Base-by-base conservation (phyloP, 805 yeast species). In the Cyberlindnera americana region DNA sequence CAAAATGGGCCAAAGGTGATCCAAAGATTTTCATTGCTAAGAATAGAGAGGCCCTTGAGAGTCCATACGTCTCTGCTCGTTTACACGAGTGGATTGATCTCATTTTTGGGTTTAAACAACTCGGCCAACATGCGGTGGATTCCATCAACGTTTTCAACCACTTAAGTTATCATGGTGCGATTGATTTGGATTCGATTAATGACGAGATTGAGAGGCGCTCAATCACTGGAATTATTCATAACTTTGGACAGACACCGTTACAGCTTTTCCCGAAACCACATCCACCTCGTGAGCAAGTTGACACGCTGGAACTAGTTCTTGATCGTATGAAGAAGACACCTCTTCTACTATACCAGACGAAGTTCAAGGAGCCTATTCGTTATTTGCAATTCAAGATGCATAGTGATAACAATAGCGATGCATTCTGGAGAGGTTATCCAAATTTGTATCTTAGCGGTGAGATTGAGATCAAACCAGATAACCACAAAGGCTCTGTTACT, bases 241-340 rank as follows among this genome's bases (percentile, higher is more conserved):
- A 88, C 60, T 88, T 88, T 68, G 96, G 96, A 0, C 96, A 88
- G 56, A 88, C 95, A 0, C 96, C 96, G 2, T 55, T 73, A 35
- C 85, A 83, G 50, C 64, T 89, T 10, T 86, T 89, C 50, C 66
- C 64, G 14, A 73, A 72, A 37, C 82, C 89, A 0, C 96, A 88
- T 59, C 81, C 83, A 1, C 47, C 54, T 19, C 67, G 71, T 39
- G 75, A 66, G 3, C 60, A 62, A 0, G 48, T 64, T n/a, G 60
- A 64, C 17, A 40, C 59, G 19, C 62, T 80, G 3, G 54, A 56
- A 26, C 52, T 66, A 24, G 66, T 67, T 19, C 35, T 57, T 2
- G 44, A 57, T 1, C 60, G 55, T n/a, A 35, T 65, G 10, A 55
- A 55, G 15, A 58, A 49, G 15, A 33, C 53, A 5, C 78, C 80